Evolutionary conservation across 1,284 basidiomycete species (phyloP), one percentile per base, ranked within the genome.

Genomic region (Malassezia cuniculi): DNA sequence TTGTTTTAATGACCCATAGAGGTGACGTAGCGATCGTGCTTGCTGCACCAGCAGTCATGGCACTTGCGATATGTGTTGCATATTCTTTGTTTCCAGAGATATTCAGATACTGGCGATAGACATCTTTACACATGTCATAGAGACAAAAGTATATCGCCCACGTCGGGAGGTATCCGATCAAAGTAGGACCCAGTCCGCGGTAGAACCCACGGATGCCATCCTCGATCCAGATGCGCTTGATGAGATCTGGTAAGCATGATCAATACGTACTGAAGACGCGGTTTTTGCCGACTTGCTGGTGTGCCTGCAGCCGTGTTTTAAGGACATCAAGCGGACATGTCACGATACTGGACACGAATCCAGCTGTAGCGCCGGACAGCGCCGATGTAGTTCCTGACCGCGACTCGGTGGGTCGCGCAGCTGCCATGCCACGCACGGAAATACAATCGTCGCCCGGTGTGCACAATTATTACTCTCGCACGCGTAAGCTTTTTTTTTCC

Each of bases 271-370:
- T 15, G 19, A 18, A 10, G 18, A 4, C 19, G 30, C 10, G 15
- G 22, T 22, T 42, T 39, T 15, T 21, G 36, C 19, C 36, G 20
- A 28, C 50, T 12, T 36, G 58, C 36, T 36, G 52, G 54, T 93
- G 85, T 14, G 93, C 90, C 71, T 97, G 90, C 30, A 97, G 71
- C 53, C 85, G 84, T 0, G 90, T 97, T 74, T 97, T 97, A 69
- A 97, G 76, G 31, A 97, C 90, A 69, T 97, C 90, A 41, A 97
- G 75, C 6, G 90, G 90, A 68, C 93, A 97, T 7, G 90, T 97
- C 44, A 87, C 83, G 51, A 97, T 75, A 68, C 82, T 85, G 39
- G 85, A 82, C 53, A 89, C 82, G 46, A 97, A 75, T 46, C 90
- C 90, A 39, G 75, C 75, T 3, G 72, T 74, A 0, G 73, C 74